Base-by-base conservation (phyloP, 257 asterid species). In the Solanum chilense region DNA sequence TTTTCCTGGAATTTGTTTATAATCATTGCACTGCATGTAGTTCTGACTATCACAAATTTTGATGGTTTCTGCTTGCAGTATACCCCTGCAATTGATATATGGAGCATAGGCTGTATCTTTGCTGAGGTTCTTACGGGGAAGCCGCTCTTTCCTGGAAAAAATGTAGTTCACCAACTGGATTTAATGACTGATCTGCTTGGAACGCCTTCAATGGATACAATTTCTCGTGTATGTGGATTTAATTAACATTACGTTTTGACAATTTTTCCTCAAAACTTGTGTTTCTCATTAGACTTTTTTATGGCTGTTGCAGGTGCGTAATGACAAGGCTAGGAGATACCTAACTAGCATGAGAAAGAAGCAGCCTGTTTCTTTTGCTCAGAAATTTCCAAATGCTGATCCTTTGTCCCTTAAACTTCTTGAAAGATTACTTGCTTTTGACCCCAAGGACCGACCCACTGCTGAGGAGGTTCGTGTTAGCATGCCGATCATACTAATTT, bases 21-120 rank as follows among this genome's bases (percentile, higher is more conserved):
- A 45, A 80, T 80, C 18, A 29, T 47, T 80, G 85, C 27, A 31
- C 18, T 29, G 69, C 29, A 29, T 80, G 29, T 29, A 29, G 66
- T 47, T 18, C 35, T 80, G 18, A 47, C 47, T 27, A 39, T 12
- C 18, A 27, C 74, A 37, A 70, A 13, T 75, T 8, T 25, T 86
- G 60, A 35, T 33, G 78, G 49, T 41, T 62, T 87, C 25, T 81
- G 64, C 82, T 13, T 92, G 88, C 95, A 96, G 99, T 96, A 96
- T 92, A 96, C 99, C 70, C 95, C 99, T 45, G 99, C 99, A 69
- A 96, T 96, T 87, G 99, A 96, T 90, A 91, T 96, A 85, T 96
- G 99, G 99, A 95, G 99, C 87, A 95, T 96, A 75, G 98, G 99
- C 86, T 96, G 98, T 92, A 96, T 96, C 85, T 95, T 96, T 85